Evolutionary conservation across 163 green algal species (phyloP).

Genomic region (Volvox carteri): DNA sequence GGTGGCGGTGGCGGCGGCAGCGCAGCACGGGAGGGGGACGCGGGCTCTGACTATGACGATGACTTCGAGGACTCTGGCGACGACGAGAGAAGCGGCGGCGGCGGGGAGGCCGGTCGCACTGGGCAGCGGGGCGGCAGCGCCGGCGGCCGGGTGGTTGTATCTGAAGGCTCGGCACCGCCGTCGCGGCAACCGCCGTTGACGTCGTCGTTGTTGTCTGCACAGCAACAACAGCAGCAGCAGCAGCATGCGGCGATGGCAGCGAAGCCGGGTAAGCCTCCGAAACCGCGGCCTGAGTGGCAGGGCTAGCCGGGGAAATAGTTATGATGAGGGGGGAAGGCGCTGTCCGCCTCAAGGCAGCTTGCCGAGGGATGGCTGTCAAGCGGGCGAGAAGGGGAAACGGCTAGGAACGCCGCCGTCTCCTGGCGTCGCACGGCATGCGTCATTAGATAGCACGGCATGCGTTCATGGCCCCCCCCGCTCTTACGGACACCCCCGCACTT

Average conservation of each 20-base stretch:
- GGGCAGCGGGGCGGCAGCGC: background rate
- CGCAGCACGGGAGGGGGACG: background rate
- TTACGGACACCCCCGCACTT: too few relatives aligned
- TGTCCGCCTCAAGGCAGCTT: too few relatives aligned
- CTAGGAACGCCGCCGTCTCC: too few relatives aligned
- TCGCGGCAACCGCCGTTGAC: background rate
- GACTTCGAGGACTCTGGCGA: background rate
- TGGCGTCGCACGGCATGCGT: too few relatives aligned
- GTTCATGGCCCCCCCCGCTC: too few relatives aligned
- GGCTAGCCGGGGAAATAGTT: too few relatives aligned
- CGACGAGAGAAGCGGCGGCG: background rate
- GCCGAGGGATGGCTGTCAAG: too few relatives aligned
- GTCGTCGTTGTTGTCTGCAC: background rate
- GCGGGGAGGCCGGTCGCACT: background rate
- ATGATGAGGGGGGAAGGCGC: too few relatives aligned
- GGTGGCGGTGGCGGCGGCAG: background rate
- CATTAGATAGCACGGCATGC: too few relatives aligned
- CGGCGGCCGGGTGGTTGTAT: background rate
- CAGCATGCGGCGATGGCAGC: background rate
- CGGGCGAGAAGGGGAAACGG: too few relatives aligned
- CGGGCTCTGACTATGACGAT: background rate
- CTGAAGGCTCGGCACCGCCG: too few relatives aligned
- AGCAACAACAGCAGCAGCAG: conserved; percentile 11
- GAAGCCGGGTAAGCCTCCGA: conserved; percentile 19
- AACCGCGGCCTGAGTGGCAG: conserved; percentile 38